Percentiles rank a stretch among this genome's conserved stretches.
These are phyloP conservation scores for Geranium incanum DNA, from an alignment of 441 rosid genomes.

Conservation along the genomic window DNA sequence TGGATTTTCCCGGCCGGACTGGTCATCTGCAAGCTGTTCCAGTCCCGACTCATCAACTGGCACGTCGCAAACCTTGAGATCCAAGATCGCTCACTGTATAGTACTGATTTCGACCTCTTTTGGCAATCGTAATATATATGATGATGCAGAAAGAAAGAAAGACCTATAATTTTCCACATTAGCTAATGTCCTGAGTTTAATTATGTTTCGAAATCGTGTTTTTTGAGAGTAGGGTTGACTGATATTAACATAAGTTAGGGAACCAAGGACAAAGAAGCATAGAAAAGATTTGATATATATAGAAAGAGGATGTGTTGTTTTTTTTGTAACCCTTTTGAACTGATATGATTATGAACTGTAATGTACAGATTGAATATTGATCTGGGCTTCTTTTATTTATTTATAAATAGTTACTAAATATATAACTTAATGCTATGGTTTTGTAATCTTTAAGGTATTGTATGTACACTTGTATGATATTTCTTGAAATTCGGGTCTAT, in stretches of 20 bases:
- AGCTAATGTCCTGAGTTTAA: no score
- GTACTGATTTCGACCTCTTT: constrained; percentile 77
- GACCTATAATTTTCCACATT: no score
- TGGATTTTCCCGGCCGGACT: constrained; percentile 96
- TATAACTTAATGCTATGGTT: no score
- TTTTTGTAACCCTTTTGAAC: neutral
- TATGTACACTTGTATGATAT: no score
- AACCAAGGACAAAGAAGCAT: neutral
- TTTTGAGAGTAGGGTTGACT: neutral
- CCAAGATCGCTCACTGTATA: constrained; percentile 97
- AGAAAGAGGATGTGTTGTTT: neutral
- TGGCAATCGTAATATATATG: constrained; percentile 72
- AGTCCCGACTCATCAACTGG: constrained; percentile 92
- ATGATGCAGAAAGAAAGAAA: no score
- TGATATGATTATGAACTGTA: neutral
- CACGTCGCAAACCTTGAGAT: constrained; percentile 95
- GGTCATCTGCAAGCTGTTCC: constrained; percentile 80
- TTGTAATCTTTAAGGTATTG: no score
- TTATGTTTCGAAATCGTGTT: neutral
- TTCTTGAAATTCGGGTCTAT: no score
- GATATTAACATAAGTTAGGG: neutral
- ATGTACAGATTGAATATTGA: neutral
- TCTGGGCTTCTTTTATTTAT: no score
- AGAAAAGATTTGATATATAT: neutral
- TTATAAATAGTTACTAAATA: no score